Conservation (phyloP, 2,329 filamentous ascomycete genomes). For the Fusarium anguioides region DNA sequence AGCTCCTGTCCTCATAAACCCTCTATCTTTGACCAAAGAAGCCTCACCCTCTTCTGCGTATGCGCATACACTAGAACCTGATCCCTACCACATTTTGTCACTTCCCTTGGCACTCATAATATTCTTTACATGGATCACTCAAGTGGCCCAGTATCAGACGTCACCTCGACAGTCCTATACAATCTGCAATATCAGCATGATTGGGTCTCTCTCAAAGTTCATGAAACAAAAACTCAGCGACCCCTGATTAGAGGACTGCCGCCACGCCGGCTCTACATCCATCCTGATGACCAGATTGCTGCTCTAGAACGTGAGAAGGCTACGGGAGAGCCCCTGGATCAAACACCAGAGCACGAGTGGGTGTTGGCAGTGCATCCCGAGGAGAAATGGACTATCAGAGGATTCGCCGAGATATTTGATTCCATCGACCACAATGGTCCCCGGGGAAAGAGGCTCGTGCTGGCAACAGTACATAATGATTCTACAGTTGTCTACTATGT, state of each 20-base stretch:
- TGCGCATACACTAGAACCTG: constrained; percentile 6
- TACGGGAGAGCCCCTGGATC: constrained; percentile 57
- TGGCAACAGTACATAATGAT: constrained; percentile 81
- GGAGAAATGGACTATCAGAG: constrained; percentile 76
- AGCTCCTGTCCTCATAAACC: background rate
- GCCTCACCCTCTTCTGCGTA: constrained; percentile 10
- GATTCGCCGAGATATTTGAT: constrained; percentile 78
- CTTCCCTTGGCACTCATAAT: constrained; percentile 12
- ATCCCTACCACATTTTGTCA: background rate
- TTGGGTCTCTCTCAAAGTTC: constrained; percentile 72
- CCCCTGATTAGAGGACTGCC: constrained; percentile 79
- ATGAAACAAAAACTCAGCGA: constrained; percentile 61
- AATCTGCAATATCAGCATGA: constrained; percentile 81
- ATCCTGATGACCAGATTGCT: constrained; percentile 84
- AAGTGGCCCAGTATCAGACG: constrained; percentile 33
- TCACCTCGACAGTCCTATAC: constrained; percentile 66
- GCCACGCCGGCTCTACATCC: constrained; percentile 77
- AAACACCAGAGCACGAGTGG: constrained; percentile 75
- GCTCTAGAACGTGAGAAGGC: constrained; percentile 71
- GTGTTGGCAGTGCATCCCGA: constrained; percentile 77
- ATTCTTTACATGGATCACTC: constrained; percentile 25
- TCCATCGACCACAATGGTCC: constrained; percentile 60
- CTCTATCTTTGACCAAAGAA: background rate
- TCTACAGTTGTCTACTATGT: constrained; percentile 88
- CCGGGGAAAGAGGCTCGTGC: constrained; percentile 74